phyloP scores from a whole-genome alignment of 2,329 filamentous ascomycete genomes.

The Talaromyces islandicus region DNA sequence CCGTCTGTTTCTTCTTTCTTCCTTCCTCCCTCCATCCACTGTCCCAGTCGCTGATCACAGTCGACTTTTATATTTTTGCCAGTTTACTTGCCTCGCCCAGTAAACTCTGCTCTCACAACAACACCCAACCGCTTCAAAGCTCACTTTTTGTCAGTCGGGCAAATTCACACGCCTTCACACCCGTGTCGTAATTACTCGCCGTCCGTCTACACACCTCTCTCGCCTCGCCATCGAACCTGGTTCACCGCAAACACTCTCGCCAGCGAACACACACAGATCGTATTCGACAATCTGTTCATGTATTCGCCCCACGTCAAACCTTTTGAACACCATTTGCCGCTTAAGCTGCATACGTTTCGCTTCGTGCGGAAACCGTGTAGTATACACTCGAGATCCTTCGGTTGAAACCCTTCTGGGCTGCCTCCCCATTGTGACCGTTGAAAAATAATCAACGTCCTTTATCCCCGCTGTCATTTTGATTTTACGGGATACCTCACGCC shows the following conservation, averaged over 20 bases:
- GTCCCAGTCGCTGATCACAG: slow-evolving; percentile 6
- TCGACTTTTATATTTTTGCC: background rate
- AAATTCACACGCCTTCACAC: background rate
- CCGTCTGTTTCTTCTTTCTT: background rate
- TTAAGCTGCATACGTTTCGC: slow-evolving; percentile 96
- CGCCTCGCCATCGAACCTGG: background rate
- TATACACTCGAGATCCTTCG: slow-evolving; percentile 83
- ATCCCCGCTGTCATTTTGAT: background rate
- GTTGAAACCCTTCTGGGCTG: slow-evolving; percentile 54
- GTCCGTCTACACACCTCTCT: background rate
- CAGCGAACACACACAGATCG: slow-evolving; percentile 30
- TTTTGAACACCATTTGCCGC: slow-evolving; percentile 88
- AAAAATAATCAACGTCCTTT: slow-evolving; percentile 33
- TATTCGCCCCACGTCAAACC: slow-evolving; percentile 96
- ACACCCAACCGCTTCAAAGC: background rate
- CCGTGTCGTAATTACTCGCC: background rate
- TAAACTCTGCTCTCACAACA: background rate
- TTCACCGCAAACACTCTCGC: slow-evolving; percentile 14
- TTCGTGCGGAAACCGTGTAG: slow-evolving; percentile 92
- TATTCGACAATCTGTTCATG: slow-evolving; percentile 68
- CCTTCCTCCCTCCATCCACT: slow-evolving; percentile 7
- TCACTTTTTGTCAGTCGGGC: background rate
- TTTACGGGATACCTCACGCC: slow-evolving; percentile 30
- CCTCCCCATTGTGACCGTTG: slow-evolving; percentile 21
- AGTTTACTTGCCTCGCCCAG: slow-evolving; percentile 3